Percentiles rank a stretch among this genome's conserved stretches.
Evolutionary conservation across 768 basidiomycete species (phyloP).

Genomic region (Mycena floridula): DNA sequence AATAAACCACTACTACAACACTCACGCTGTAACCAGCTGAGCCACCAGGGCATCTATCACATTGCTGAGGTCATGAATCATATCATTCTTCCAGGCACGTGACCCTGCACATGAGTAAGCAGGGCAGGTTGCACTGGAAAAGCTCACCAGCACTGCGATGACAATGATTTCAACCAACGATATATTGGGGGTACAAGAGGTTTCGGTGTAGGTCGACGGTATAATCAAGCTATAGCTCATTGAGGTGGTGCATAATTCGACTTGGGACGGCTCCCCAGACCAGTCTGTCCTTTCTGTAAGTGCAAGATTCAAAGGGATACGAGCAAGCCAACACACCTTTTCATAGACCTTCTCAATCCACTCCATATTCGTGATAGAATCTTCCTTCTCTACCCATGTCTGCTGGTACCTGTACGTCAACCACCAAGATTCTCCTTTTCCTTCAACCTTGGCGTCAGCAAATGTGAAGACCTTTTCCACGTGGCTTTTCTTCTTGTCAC

Average conservation of each 20-base stretch:
- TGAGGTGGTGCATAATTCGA: constrained; percentile 4
- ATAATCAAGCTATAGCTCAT: too few relatives aligned
- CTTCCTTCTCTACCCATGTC: constrained; percentile 37
- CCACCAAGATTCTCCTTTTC: constrained; percentile 41
- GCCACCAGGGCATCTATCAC: too few relatives aligned
- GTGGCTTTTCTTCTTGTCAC: constrained; percentile 13
- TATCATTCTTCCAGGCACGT: too few relatives aligned
- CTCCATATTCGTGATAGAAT: constrained; percentile 38
- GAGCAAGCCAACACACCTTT: constrained; percentile 20
- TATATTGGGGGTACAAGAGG: too few relatives aligned
- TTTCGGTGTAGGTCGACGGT: too few relatives aligned
- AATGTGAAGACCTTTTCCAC: constrained; percentile 38
- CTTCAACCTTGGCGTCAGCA: constrained; percentile 18
- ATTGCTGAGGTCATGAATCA: too few relatives aligned
- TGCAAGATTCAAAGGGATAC: not conserved
- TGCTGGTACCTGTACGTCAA: constrained; percentile 48
- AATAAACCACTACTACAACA: too few relatives aligned
- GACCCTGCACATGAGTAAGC: too few relatives aligned
- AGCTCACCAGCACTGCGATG: too few relatives aligned
- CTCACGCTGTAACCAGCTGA: too few relatives aligned
- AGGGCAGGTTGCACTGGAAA: too few relatives aligned
- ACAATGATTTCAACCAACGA: too few relatives aligned
- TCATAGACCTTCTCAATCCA: constrained; percentile 40
- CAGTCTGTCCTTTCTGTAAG: not conserved
- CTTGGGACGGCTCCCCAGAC: constrained; percentile 8